These are phyloP conservation scores for Passiflora organensis DNA, from an alignment of 345 rosid genomes.

Conservation along the genomic window DNA sequence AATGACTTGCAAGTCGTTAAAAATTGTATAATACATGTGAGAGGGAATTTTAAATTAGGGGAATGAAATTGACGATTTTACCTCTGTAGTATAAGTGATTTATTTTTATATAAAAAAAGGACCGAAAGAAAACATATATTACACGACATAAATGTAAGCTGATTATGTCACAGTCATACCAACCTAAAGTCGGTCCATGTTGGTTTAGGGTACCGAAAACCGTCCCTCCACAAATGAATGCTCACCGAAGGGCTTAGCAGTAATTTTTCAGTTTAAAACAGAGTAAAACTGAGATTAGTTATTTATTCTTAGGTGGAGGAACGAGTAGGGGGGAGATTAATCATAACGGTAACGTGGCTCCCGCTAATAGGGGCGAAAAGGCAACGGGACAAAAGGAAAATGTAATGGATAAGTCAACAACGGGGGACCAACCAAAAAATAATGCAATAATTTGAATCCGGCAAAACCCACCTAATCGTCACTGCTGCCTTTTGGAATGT, in stretches of 20 bases:
- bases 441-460: not conserved
- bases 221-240: too few relatives aligned
- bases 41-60: constrained; percentile 17
- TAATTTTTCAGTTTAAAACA: not conserved
- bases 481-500: constrained; percentile 6
- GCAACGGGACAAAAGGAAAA: constrained; percentile 2
- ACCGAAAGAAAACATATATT: not conserved
- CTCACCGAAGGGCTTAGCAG: not conserved
- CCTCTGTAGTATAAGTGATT: not conserved
- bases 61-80: not conserved
- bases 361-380: constrained; percentile 17
- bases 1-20: not conserved
- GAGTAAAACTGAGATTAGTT: not conserved
- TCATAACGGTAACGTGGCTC: constrained; percentile 44
- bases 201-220: too few relatives aligned
- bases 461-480: constrained; percentile 11
- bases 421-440: not conserved
- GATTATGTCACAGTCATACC: too few relatives aligned
- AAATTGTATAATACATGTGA: not conserved
- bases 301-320: not conserved
- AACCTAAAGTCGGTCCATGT: too few relatives aligned
- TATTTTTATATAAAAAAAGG: not conserved
- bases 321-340: constrained; percentile 17
- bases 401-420: constrained; percentile 19
- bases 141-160: too few relatives aligned